A percentile compares a stretch with the other conserved stretches of the same genome.
Evolutionary conservation across 2,329 filamentous ascomycete species (phyloP).

Genomic region (Nannizziopsis barbatae): DNA sequence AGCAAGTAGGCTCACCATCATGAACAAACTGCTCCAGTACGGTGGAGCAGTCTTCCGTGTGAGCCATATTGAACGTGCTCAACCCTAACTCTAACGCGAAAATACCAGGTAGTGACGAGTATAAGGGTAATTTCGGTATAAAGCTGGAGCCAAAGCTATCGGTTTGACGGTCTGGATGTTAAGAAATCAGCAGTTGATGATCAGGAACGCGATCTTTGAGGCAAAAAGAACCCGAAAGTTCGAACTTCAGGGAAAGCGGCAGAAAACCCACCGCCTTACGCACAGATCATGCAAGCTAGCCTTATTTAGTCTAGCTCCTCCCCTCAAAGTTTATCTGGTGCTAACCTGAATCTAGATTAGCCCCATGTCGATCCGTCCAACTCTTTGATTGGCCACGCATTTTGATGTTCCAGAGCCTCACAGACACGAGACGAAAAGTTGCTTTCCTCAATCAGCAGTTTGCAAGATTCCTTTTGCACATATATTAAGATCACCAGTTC

Average conservation of each 20-base stretch:
- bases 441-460: neutral
- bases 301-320: neutral
- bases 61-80: slow-evolving; percentile 29
- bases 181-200: neutral
- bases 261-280: neutral
- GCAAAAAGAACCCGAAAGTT: no score
- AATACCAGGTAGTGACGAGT: no score
- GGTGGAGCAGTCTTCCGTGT: slow-evolving; percentile 50
- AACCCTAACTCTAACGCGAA: no score
- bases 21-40: slow-evolving; percentile 56
- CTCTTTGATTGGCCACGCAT: slow-evolving; percentile 2
- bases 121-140: neutral
- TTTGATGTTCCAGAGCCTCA: slow-evolving; percentile 8
- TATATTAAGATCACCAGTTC: neutral
- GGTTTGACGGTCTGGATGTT: neutral
- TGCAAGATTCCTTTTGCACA: neutral
- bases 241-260: no score
- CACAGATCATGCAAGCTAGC: slow-evolving; percentile 4
- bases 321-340: neutral
- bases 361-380: neutral
- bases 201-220: no score
- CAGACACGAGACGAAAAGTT: neutral
- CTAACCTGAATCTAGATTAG: neutral
- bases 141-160: neutral
- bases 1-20: slow-evolving; percentile 39